Base-by-base conservation (phyloP, 176 grass and related monocot species). In the Carex parvula region DNA sequence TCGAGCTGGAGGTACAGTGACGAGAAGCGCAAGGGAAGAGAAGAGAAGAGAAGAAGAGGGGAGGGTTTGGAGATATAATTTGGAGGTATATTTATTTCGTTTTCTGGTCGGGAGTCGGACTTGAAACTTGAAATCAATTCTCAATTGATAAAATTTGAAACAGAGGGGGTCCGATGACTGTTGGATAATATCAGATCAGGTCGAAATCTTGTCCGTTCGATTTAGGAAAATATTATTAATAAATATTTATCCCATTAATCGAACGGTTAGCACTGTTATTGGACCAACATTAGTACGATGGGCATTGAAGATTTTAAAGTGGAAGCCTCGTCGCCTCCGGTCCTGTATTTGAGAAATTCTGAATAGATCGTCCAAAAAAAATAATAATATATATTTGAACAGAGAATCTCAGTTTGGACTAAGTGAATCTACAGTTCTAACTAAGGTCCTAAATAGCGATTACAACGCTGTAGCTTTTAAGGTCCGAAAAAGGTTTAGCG, bases 121-220 rank as follows among this genome's bases (percentile, higher is more conserved):
- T 53, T 82, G 20, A 67, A 67, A 82, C 61, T 82, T 52, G 0
- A 82, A 81, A 48, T 65, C 8, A 52, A 82, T 26, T 82, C 80
- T 65, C 80, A 32, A 53, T 67, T 82, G 18, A 53, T 82, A 66
- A 81, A 81, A 32, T 41, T 44, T 13, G 11, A 13, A n/a, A 26
- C 14, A 55, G 3, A 1, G 1, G 2, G 20, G 12, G 2, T 75
- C 11, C 20, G 2, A 15, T 29, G 20, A 0, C 14, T 5, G 21
- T 76, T 4, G 21, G 46, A 76, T 12, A 3, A 54, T 8, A 29
- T 54, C 22, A 6, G 20, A 29, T 15, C 21, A 1, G 12, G 4
- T 33, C 18, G 3, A 6, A 50, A 52, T 2, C 12, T 2, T 1
- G 21, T 42, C 41, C 70, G 42, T 74, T 48, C 20, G 42, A 74